Conservation (phyloP, 352 stramenopile species). For the Blastocystis sp. region DNA sequence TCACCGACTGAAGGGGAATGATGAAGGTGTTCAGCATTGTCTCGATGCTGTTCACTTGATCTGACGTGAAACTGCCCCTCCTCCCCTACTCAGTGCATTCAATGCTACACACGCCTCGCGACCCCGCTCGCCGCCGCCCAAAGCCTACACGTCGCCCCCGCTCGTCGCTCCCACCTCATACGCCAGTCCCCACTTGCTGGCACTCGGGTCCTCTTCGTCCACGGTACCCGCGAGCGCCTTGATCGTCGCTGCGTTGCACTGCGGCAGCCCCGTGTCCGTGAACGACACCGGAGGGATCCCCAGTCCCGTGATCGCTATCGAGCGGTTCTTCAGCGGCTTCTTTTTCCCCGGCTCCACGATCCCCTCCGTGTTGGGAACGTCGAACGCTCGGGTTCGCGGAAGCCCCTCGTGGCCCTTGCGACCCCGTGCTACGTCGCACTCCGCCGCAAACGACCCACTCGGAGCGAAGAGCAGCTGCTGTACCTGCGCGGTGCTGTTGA, state of each 20-base stretch:
- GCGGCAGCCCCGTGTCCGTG: constrained; percentile 77
- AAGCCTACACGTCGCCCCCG: constrained; percentile 63
- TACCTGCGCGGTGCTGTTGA: constrained; percentile 80
- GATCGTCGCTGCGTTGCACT: constrained; percentile 82
- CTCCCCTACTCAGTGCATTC: background rate
- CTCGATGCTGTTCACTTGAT: constrained; percentile 89
- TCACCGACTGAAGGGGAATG: constrained; percentile 74
- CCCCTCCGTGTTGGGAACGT: constrained; percentile 65
- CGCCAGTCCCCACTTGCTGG: constrained; percentile 66
- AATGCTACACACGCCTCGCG: constrained; percentile 76
- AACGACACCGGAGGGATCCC: constrained; percentile 72
- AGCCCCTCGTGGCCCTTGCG: constrained; percentile 64
- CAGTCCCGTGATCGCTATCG: constrained; percentile 68
- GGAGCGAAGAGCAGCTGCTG: constrained; percentile 88
- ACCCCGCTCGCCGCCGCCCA: constrained; percentile 77
- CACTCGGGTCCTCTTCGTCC: constrained; percentile 65
- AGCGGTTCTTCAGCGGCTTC: constrained; percentile 59
- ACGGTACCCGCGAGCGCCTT: constrained; percentile 80
- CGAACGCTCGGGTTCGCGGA: constrained; percentile 68
- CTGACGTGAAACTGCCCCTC: constrained; percentile 56
- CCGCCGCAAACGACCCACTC: constrained; percentile 32
- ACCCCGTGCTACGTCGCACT: background rate
- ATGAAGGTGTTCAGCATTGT: constrained; percentile 97
- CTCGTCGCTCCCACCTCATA: constrained; percentile 64
- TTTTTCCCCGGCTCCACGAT: constrained; percentile 60